A percentile compares a stretch with the other conserved stretches of the same genome.
phyloP scores from a whole-genome alignment of 2,329 filamentous ascomycete species.

The Aspergillus fructus region DNA sequence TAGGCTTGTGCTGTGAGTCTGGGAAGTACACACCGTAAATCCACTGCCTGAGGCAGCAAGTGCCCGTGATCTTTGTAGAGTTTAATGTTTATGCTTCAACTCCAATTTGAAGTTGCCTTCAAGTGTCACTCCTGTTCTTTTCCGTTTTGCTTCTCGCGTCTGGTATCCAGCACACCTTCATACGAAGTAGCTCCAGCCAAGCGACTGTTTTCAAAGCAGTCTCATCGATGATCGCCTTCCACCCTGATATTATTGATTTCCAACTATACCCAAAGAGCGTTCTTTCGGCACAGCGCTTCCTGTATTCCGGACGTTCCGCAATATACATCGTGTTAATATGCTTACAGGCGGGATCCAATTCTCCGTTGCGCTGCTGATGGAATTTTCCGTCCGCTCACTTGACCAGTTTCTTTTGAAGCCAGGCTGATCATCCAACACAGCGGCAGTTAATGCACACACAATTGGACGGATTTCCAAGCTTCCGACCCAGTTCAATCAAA shows the following conservation, averaged over 20 bases:
- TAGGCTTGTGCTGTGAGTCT: neutral
- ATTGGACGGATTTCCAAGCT: conserved; percentile 1
- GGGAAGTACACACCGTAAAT: neutral
- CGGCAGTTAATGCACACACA: neutral
- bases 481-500: neutral
- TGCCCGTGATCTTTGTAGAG: neutral
- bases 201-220: neutral
- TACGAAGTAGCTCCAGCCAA: neutral
- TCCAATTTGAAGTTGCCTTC: neutral
- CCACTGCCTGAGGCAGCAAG: neutral
- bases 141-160: neutral
- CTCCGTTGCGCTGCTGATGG: conserved; percentile 12
- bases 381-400: conserved; percentile 23
- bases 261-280: neutral
- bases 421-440: conserved; percentile 1
- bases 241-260: neutral
- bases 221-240: neutral
- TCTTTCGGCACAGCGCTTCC: neutral
- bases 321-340: neutral
- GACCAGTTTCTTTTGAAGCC: neutral
- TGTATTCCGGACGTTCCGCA: neutral
- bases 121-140: neutral
- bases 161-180: neutral
- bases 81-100: neutral
- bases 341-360: conserved; percentile 23